A percentile compares a stretch with the other conserved stretches of the same genome.
These are phyloP conservation scores for Cyclotella cryptica DNA, from an alignment of 108 stramenopile genomes.

Conservation along the genomic window DNA sequence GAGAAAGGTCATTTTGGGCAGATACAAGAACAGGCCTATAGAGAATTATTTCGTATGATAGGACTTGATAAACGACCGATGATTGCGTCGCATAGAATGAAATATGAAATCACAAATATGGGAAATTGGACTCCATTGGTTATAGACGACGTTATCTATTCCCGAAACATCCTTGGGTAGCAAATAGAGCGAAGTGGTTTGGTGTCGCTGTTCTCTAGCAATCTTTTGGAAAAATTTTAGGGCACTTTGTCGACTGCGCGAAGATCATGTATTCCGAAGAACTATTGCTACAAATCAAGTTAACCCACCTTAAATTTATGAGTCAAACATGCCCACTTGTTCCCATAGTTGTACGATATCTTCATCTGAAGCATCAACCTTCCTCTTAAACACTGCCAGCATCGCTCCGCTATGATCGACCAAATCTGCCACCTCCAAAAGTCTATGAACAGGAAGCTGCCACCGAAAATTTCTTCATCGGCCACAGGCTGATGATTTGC, in stretches of 20 bases:
- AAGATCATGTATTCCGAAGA: too few species aligned
- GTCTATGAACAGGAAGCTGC: slow-evolving; percentile 12
- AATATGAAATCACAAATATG: slow-evolving; percentile 6
- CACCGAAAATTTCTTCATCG: slow-evolving; percentile 14
- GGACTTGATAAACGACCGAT: slow-evolving; percentile 13
- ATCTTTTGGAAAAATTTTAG: too few species aligned
- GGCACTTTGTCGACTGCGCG: too few species aligned
- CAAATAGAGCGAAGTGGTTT: too few species aligned
- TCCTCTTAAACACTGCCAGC: slow-evolving; percentile 22
- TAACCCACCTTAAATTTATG: too few species aligned
- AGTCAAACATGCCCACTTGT: slow-evolving; percentile 17
- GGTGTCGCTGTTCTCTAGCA: too few species aligned
- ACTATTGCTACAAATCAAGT: too few species aligned
- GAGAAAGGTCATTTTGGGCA: slow-evolving; percentile 6
- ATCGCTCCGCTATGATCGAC: slow-evolving; percentile 25
- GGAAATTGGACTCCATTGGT: slow-evolving; percentile 19
- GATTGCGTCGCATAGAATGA: not conserved
- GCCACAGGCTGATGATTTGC: not conserved
- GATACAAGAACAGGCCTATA: slow-evolving; percentile 1
- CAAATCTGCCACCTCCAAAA: slow-evolving; percentile 21
- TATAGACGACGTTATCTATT: slow-evolving; percentile 12
- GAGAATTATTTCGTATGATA: slow-evolving; percentile 18
- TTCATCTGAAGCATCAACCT: slow-evolving; percentile 13
- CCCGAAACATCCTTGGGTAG: too few species aligned
- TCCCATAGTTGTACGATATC: slow-evolving; percentile 21